phyloP scores from a whole-genome alignment of 192 early-diverging fungal species.

The Spinellus fusiger region DNA sequence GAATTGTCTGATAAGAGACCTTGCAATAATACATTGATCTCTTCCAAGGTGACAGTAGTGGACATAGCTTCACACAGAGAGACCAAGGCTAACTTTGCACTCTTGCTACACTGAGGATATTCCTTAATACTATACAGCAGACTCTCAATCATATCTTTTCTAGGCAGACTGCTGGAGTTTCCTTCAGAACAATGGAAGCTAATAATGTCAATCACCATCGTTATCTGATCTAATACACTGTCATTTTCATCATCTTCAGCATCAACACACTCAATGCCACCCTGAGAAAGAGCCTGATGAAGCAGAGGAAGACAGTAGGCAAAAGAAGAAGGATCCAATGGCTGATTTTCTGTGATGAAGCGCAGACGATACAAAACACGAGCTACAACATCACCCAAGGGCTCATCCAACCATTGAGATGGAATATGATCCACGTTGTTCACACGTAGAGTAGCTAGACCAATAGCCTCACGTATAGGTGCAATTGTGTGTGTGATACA shows the following conservation, averaged over 20 bases:
- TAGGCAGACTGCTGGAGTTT: slow-evolving; percentile 48
- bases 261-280: slow-evolving; percentile 51
- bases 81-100: slow-evolving; percentile 45
- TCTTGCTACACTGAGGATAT: slow-evolving; percentile 50
- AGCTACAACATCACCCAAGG: slow-evolving; percentile 43
- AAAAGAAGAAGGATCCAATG: slow-evolving; percentile 57
- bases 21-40: slow-evolving; percentile 53
- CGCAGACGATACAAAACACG: slow-evolving; percentile 66
- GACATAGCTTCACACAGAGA: slow-evolving; percentile 43
- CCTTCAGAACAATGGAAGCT: slow-evolving; percentile 53
- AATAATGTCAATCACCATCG: slow-evolving; percentile 58
- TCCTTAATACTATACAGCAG: slow-evolving; percentile 58
- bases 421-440: slow-evolving; percentile 40
- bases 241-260: slow-evolving; percentile 37
- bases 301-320: slow-evolving; percentile 62
- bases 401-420: slow-evolving; percentile 42
- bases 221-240: slow-evolving; percentile 57
- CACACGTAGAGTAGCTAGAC: slow-evolving; percentile 44
- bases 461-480: slow-evolving; percentile 35
- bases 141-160: slow-evolving; percentile 56
- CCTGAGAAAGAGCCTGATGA: slow-evolving; percentile 52
- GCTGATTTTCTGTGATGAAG: slow-evolving; percentile 47
- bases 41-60: slow-evolving; percentile 36
- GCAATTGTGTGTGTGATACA: slow-evolving; percentile 37
- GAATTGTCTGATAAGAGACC: slow-evolving; percentile 62